Evolutionary conservation across 371 early-diverging fungal genomes (phyloP).

Genomic region (Lichtheimia ramosa): DNA sequence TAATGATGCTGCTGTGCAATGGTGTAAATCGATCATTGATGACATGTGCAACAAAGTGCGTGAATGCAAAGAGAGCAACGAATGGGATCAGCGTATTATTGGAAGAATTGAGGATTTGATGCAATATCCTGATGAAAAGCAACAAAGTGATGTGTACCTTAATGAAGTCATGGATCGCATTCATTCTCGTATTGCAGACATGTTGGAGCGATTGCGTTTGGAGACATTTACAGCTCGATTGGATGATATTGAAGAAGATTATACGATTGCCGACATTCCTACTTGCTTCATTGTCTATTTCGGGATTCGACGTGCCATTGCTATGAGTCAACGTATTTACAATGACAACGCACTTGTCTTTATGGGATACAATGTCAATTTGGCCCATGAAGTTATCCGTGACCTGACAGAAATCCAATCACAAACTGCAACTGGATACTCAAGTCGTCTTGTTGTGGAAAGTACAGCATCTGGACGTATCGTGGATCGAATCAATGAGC

Average conservation of each 20-base stretch:
- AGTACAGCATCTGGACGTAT: background rate
- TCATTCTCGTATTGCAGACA: background rate
- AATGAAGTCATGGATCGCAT: background rate
- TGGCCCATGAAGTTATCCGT: background rate
- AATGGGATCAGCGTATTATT: background rate
- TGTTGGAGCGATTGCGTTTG: background rate
- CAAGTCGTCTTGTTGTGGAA: background rate
- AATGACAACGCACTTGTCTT: background rate
- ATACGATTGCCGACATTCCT: background rate
- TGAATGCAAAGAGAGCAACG: background rate
- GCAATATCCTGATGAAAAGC: background rate
- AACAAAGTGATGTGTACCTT: background rate
- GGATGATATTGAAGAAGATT: background rate
- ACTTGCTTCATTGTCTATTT: background rate
- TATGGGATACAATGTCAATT: conserved; percentile 2
- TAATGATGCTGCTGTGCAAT: background rate
- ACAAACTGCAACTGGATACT: background rate
- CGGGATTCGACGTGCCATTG: background rate
- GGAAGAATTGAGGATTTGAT: background rate
- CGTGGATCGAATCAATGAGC: background rate
- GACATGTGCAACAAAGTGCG: background rate
- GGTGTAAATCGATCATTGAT: background rate
- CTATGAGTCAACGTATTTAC: background rate
- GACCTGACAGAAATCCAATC: background rate
- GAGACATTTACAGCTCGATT: background rate